Base-by-base conservation (phyloP, 1,139 yeast genomes). In the Lodderomyces orthopsilosis region DNA sequence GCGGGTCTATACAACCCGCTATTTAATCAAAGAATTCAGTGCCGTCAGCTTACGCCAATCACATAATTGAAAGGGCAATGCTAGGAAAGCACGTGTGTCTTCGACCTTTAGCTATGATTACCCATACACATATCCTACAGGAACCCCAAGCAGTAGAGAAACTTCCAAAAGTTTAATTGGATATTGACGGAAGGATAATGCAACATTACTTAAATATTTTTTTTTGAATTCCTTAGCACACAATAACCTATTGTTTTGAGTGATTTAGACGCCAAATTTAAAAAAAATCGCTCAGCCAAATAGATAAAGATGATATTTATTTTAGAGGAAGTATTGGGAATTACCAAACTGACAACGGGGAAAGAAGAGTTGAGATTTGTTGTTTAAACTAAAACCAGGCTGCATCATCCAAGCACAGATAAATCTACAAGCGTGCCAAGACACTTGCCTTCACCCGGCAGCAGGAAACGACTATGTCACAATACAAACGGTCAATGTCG, bases 201-300 rank as follows among this genome's bases (percentile, higher is more conserved):
- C 34, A 34, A 34, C 37, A 34, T 34, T 19, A 34, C 26, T 34
- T 34, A 19, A 34, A 33, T 17, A n/a, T 27, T n/a, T 10, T 6
- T 32, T 24, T 6, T 24, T 8, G 5, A 24, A 10, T 6, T 10
- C n/a, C 32, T 28, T 28, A 28, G 18, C 32, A 14, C 19, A 17
- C 17, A 22, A 35, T 14, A 12, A 21, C 27, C 24, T 13, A 13
- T n/a, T 27, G 32, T 27, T 27, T 27, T 27, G 32, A 13, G 17
- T 13, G n/a, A 27, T 13, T 7, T 5, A 19, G 24, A 7, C 22
- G 13, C 22, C 35, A 3, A 21, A 12, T n/a, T n/a, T n/a, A 19
- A 12, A 21, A 34, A 22, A 22, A 34, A 24, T 24, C 27, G 4
- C 27, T 24, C 27, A 24, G 5, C 9, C n/a, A 14, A 14, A 33